Evolutionary conservation across 202 grass and related monocot genomes (phyloP).

Genomic region (Hordeum pubiflorum): DNA sequence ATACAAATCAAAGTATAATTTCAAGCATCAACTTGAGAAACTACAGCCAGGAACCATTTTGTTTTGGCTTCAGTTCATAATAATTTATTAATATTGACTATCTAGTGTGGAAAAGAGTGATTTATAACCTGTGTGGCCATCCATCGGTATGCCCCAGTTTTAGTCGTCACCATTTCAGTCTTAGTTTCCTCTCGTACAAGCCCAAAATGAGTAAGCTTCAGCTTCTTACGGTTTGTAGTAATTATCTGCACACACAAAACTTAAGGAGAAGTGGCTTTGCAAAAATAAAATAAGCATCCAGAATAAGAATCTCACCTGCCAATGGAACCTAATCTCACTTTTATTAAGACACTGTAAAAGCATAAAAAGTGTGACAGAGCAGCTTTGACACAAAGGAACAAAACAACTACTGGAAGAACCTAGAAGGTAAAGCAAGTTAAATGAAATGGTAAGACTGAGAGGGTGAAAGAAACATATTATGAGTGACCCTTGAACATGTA

Average conservation of each 20-base stretch:
- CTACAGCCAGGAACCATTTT: background rate
- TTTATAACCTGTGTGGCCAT: conserved; percentile 90
- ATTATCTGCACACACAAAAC: conserved; percentile 71
- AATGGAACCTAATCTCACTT: background rate
- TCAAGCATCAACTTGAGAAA: background rate
- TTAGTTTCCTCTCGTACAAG: conserved; percentile 98
- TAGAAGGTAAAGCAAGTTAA: conserved; percentile 17
- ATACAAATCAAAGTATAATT: too few species aligned
- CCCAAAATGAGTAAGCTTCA: conserved; percentile 96
- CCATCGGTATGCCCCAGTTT: conserved; percentile 94
- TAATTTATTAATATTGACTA: conserved; percentile 1
- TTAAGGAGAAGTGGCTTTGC: too few species aligned
- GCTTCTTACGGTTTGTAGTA: conserved; percentile 84
- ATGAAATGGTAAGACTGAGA: background rate
- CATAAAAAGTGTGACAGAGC: conserved; percentile 9
- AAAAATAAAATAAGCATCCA: too few species aligned
- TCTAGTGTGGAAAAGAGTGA: conserved; percentile 16
- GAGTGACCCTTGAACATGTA: conserved; percentile 20
- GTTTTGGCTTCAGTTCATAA: background rate
- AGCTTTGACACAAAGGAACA: background rate
- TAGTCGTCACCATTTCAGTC: conserved; percentile 98
- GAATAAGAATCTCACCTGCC: too few species aligned
- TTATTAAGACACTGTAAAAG: conserved; percentile 3
- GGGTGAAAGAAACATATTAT: background rate
- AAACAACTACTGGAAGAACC: background rate